Percentiles rank a stretch among this genome's conserved stretches.
phyloP scores from a whole-genome alignment of 352 stramenopile species.

The Blastocystis sp. region DNA sequence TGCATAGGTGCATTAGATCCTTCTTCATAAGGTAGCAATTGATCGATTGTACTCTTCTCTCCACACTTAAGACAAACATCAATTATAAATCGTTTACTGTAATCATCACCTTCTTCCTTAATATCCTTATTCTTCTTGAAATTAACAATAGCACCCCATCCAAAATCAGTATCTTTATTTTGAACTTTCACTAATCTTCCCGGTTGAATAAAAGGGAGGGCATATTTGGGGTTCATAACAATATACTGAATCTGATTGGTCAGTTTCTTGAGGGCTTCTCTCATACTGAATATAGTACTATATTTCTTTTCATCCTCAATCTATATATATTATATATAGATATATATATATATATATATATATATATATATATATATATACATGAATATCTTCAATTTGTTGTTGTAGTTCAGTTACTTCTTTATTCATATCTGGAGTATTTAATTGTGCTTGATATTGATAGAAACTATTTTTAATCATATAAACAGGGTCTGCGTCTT shows the following conservation, averaged over 20 bases:
- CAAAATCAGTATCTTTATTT: conserved; percentile 54
- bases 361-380: conserved; percentile 46
- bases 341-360: conserved; percentile 45
- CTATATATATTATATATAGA: conserved; percentile 49
- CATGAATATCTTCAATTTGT: conserved; percentile 24
- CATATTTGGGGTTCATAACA: conserved; percentile 66
- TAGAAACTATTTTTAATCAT: conserved; percentile 92
- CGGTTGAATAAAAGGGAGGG: conserved; percentile 73
- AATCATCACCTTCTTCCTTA: conserved; percentile 18
- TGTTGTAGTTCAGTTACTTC: conserved; percentile 43
- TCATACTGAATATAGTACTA: conserved; percentile 61
- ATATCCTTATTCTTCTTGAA: conserved; percentile 40
- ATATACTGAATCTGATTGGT: conserved; percentile 69
- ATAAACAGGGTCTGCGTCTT: conserved; percentile 82
- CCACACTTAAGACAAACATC: conserved; percentile 1
- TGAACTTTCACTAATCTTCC: conserved; percentile 64
- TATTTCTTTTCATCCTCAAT: conserved; percentile 67
- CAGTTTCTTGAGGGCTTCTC: conserved; percentile 62
- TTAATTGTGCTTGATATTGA: conserved; percentile 67
- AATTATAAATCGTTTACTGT: neutral
- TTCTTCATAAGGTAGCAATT: conserved; percentile 10
- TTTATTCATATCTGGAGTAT: conserved; percentile 55
- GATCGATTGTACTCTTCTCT: conserved; percentile 5
- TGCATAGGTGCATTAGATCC: conserved; percentile 16
- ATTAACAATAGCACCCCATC: conserved; percentile 56